Base-by-base conservation (phyloP, 441 rosid genomes). In the Erodium texanum region DNA sequence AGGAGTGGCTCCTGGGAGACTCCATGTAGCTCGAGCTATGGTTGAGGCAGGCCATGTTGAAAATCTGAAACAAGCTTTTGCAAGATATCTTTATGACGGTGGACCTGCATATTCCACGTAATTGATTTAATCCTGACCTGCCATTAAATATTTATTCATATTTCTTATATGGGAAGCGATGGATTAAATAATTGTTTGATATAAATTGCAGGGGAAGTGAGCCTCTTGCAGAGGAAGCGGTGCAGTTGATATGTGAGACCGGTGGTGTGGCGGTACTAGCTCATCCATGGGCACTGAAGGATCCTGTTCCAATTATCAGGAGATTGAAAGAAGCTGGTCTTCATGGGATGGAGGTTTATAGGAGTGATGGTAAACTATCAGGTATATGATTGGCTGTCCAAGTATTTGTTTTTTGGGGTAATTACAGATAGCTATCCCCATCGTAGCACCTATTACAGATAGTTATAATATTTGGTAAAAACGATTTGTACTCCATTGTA, bases 81-180 rank as follows among this genome's bases (percentile, higher is more conserved):
- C 93, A 43, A 84, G 82, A 75, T 93, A 89, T 76, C 84, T 93
- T 62, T 79, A 83, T 68, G 97, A 93, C 66, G 99, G 86, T 19
- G 99, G 99, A 68, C 99, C 96, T 70, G 97, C 99, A 63, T 93
- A 93, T 77, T 81, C 86, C 68, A 83, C 79, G 98, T 93, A 86
- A 67, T 54, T 18, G n/a, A 61, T 52, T 62, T 20, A 24, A 2
- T n/a, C 8, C 23, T 52, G 34, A 48, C 65, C n/a, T n/a, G n/a
- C n/a, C n/a, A n/a, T n/a, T n/a, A n/a, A n/a, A n/a, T n/a, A n/a
- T n/a, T n/a, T n/a, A n/a, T n/a, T n/a, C n/a, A n/a, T n/a, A n/a
- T n/a, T n/a, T n/a, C n/a, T n/a, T n/a, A n/a, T n/a, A n/a, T n/a
- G n/a, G n/a, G n/a, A n/a, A n/a, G n/a, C n/a, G n/a, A n/a, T n/a